phyloP scores from a whole-genome alignment of 192 early-diverging fungal genomes.

The Umbelopsis ramanniana region DNA sequence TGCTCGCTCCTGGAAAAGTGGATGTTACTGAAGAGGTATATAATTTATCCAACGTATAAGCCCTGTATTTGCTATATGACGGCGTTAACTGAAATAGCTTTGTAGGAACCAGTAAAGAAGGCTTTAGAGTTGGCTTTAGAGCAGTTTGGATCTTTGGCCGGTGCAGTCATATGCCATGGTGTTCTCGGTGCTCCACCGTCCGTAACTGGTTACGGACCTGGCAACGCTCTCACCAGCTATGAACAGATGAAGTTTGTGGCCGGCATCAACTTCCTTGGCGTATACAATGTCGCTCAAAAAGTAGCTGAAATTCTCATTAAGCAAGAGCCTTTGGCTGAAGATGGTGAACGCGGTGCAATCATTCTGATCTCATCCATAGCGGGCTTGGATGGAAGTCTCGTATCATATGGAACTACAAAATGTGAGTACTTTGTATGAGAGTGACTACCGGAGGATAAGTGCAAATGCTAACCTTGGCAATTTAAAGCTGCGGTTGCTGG shows the following conservation, averaged over 20 bases:
- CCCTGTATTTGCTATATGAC: no score
- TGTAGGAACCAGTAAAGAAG: no score
- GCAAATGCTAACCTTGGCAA: no score
- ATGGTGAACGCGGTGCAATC: slow-evolving; percentile 37
- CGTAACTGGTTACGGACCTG: no score
- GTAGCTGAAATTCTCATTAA: slow-evolving; percentile 13
- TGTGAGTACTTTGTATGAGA: not conserved
- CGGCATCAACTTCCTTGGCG: slow-evolving; percentile 30
- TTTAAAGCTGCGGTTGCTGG: slow-evolving; percentile 47
- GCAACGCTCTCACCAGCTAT: no score
- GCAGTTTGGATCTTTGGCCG: not conserved
- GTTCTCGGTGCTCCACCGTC: no score
- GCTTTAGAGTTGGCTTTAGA: no score
- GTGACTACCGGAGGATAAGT: no score
- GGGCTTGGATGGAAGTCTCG: slow-evolving; percentile 33
- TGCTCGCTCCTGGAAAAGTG: slow-evolving; percentile 19
- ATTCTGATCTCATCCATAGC: slow-evolving; percentile 30
- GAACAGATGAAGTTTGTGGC: slow-evolving; percentile 22
- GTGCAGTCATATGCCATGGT: no score
- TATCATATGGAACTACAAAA: slow-evolving; percentile 36
- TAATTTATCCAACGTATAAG: no score
- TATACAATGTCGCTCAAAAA: slow-evolving; percentile 34
- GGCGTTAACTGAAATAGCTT: no score
- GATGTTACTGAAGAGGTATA: slow-evolving; percentile 34
- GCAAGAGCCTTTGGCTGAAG: slow-evolving; percentile 17